phyloP scores from a whole-genome alignment of 768 basidiomycete genomes.

The Lactarius deliciosus region DNA sequence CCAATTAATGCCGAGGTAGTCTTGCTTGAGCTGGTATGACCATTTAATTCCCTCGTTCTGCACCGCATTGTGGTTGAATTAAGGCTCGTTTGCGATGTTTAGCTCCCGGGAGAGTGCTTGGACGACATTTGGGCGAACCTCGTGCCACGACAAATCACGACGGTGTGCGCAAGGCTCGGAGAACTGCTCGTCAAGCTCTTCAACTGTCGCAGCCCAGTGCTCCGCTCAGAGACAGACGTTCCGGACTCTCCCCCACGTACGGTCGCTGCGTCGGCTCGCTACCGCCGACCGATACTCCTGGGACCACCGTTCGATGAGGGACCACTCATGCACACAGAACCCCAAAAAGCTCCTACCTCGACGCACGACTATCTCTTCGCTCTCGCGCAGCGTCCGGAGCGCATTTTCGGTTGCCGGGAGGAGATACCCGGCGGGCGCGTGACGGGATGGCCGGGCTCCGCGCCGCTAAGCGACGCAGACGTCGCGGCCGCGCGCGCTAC shows the following conservation, averaged over 20 bases:
- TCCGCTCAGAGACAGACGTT: constrained; percentile 34
- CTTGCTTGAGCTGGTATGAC: constrained; percentile 36
- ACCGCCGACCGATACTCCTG: constrained; percentile 31
- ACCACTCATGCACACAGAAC: constrained; percentile 32
- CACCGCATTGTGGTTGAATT: constrained; percentile 13
- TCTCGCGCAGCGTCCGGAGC: constrained; percentile 33
- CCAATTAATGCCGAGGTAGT: constrained; percentile 37
- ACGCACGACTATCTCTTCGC: constrained; percentile 35
- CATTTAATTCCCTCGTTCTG: background rate
- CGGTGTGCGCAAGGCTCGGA: constrained; percentile 32
- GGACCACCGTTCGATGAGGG: constrained; percentile 34
- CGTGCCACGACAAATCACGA: constrained; percentile 29
- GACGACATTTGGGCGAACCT: constrained; percentile 35
- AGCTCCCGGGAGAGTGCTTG: constrained; percentile 35
- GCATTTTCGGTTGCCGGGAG: constrained; percentile 28
- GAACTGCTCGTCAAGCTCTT: constrained; percentile 35
- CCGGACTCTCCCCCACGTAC: constrained; percentile 29
- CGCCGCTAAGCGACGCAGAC: constrained; percentile 32
- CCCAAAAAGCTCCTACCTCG: constrained; percentile 32
- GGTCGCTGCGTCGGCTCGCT: constrained; percentile 12
- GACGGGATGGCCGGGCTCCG: constrained; percentile 25
- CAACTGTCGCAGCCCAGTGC: constrained; percentile 32
- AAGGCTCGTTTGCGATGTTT: constrained; percentile 6
- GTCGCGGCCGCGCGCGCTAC: constrained; percentile 32
- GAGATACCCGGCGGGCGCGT: constrained; percentile 23